These are phyloP conservation scores for Letharia columbiana DNA, from an alignment of 495 filamentous ascomycete species.

Conservation along the genomic window DNA sequence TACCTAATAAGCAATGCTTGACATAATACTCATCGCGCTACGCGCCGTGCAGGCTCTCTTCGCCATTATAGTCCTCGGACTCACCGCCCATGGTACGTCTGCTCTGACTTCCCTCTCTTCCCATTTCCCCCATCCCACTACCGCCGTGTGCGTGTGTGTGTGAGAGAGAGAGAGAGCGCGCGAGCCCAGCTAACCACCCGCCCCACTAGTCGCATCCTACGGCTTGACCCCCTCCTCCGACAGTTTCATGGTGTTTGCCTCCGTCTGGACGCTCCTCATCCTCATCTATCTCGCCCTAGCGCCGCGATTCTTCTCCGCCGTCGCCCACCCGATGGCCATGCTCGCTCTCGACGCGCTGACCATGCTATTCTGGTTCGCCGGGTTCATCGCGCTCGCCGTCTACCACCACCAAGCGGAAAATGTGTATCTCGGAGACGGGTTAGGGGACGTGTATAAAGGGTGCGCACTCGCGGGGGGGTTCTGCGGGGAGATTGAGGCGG, in stretches of 20 bases:
- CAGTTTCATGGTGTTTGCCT: constrained; percentile 68
- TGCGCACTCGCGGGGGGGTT: constrained; percentile 24
- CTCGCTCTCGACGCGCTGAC: constrained; percentile 60
- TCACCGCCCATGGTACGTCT: constrained; percentile 61
- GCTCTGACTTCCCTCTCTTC: not conserved
- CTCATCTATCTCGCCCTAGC: constrained; percentile 56
- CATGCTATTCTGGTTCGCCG: constrained; percentile 83
- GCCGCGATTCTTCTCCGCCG: constrained; percentile 50
- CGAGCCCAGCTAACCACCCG: not conserved
- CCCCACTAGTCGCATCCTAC: constrained; percentile 26
- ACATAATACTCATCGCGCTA: constrained; percentile 43
- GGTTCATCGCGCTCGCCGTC: constrained; percentile 67
- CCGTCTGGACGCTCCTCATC: constrained; percentile 66
- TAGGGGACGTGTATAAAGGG: not conserved
- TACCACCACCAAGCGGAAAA: constrained; percentile 38
- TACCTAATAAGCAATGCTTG: constrained; percentile 30
- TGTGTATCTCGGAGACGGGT: constrained; percentile 28
- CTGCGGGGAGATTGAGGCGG: constrained; percentile 45
- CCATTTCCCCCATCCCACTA: not conserved
- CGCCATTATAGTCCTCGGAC: constrained; percentile 61
- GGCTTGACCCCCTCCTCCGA: constrained; percentile 39
- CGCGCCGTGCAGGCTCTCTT: constrained; percentile 59
- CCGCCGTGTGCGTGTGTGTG: too few relatives aligned
- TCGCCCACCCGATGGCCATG: constrained; percentile 49
- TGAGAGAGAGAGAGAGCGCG: too few relatives aligned